A percentile compares a stretch with the other conserved stretches of the same genome.
These are phyloP conservation scores for Lecanoromycetidae sp. DNA, from an alignment of 2,329 filamentous ascomycete species.

Conservation along the genomic window DNA sequence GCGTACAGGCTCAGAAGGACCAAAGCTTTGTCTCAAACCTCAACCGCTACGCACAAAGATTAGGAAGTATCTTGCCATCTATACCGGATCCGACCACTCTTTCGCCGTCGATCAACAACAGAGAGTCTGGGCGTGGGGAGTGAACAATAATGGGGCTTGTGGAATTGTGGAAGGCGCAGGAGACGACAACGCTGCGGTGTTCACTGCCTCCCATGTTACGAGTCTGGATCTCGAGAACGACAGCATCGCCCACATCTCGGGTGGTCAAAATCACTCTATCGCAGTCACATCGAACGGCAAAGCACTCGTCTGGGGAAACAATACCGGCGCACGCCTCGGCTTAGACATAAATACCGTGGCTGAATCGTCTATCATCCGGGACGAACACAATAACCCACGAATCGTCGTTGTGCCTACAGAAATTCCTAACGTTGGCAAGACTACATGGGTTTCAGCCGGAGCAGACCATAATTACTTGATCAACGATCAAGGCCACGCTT, in stretches of 20 bases:
- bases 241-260: constrained; percentile 56
- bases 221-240: constrained; percentile 51
- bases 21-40: constrained; percentile 25
- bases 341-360: constrained; percentile 45
- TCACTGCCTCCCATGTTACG: constrained; percentile 56
- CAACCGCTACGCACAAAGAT: constrained; percentile 42
- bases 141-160: constrained; percentile 69
- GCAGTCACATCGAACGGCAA: constrained; percentile 42
- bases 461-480: constrained; percentile 65
- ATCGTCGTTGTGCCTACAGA: constrained; percentile 57
- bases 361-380: constrained; percentile 49
- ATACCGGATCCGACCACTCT: constrained; percentile 31
- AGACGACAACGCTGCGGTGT: constrained; percentile 57
- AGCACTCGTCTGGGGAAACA: constrained; percentile 48
- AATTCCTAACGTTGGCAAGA: constrained; percentile 45
- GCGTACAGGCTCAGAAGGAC: constrained; percentile 29
- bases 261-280: constrained; percentile 64
- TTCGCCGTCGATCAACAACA: constrained; percentile 34
- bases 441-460: constrained; percentile 48
- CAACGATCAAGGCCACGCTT: constrained; percentile 55
- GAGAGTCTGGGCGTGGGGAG: constrained; percentile 55
- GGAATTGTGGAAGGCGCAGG: constrained; percentile 50
- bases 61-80: constrained; percentile 33
- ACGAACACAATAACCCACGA: constrained; percentile 53
- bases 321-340: constrained; percentile 50